A percentile compares a stretch with the other conserved stretches of the same genome.
These are phyloP conservation scores for Xylaria venustula DNA, from an alignment of 495 filamentous ascomycete genomes.

Conservation along the genomic window DNA sequence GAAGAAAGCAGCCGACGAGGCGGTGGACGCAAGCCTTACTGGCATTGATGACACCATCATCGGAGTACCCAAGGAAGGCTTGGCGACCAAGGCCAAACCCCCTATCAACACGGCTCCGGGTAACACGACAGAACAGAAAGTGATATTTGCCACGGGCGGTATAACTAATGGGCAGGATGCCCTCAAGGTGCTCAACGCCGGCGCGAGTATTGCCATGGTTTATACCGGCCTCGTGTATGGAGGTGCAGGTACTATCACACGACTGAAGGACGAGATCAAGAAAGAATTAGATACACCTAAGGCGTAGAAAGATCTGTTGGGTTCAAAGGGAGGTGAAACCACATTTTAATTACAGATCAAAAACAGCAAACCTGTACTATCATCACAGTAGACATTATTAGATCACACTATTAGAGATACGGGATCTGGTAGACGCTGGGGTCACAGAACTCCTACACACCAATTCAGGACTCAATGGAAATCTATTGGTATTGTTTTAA, in stretches of 20 bases:
- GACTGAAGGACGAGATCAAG: slow-evolving; percentile 84
- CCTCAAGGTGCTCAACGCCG: slow-evolving; percentile 72
- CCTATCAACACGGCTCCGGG: neutral
- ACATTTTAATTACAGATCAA: neutral
- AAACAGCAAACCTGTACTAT: slow-evolving; percentile 9
- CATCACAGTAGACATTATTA: slow-evolving; percentile 20
- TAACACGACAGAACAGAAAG: slow-evolving; percentile 54
- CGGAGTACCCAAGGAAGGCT: slow-evolving; percentile 22
- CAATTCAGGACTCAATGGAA: slow-evolving; percentile 16
- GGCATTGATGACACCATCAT: slow-evolving; percentile 31
- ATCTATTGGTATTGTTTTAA: slow-evolving; percentile 30
- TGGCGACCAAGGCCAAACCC: slow-evolving; percentile 6
- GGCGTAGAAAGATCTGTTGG: no score
- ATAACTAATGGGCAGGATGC: slow-evolving; percentile 85
- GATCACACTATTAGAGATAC: slow-evolving; percentile 11
- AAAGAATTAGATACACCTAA: slow-evolving; percentile 31
- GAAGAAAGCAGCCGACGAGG: slow-evolving; percentile 28
- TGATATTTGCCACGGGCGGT: slow-evolving; percentile 88
- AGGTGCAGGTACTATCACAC: slow-evolving; percentile 78
- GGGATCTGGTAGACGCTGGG: slow-evolving; percentile 8
- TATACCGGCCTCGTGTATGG: slow-evolving; percentile 81
- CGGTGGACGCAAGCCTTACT: slow-evolving; percentile 24
- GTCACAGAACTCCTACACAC: slow-evolving; percentile 3
- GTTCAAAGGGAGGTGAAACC: neutral
- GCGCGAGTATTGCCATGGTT: slow-evolving; percentile 84